These are phyloP conservation scores for Fusarium sp. DNA, from an alignment of 2,329 filamentous ascomycete species.

Conservation along the genomic window DNA sequence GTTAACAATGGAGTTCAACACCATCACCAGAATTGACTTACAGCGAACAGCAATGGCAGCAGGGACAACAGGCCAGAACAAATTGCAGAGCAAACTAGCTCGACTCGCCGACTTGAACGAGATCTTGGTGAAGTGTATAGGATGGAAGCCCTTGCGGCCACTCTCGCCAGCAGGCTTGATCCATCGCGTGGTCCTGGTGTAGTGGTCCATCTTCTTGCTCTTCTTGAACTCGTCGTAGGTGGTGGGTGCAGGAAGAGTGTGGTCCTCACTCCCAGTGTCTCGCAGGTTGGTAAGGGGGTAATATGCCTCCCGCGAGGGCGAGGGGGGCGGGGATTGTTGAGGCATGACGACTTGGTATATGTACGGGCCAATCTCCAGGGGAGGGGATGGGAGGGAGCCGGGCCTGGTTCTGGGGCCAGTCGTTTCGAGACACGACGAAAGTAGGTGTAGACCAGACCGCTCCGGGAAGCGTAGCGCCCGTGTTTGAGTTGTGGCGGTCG, in stretches of 20 bases:
- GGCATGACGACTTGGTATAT: conserved; percentile 24
- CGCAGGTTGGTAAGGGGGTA: conserved; percentile 21
- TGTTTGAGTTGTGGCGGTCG: not conserved
- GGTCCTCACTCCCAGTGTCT: conserved; percentile 18
- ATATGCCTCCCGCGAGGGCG: conserved; percentile 28
- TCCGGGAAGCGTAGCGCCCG: not conserved
- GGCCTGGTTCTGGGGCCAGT: not conserved
- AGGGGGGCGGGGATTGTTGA: conserved; percentile 32
- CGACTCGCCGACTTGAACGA: conserved; percentile 57
- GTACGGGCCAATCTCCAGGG: conserved; percentile 4
- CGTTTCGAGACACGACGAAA: conserved; percentile 2
- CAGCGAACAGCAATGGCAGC: conserved; percentile 59
- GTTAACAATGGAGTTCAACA: conserved; percentile 8
- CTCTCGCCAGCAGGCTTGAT: conserved; percentile 56
- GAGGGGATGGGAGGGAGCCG: not conserved
- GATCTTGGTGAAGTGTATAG: conserved; percentile 57
- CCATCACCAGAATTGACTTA: conserved; percentile 26
- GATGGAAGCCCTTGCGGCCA: conserved; percentile 58
- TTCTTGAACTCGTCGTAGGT: conserved; percentile 42
- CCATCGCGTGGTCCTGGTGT: conserved; percentile 16
- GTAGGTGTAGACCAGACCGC: not conserved
- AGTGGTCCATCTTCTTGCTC: conserved; percentile 18
- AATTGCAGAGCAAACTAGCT: conserved; percentile 60
- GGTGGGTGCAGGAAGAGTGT: conserved; percentile 44
- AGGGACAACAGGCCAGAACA: conserved; percentile 64